A percentile compares a stretch with the other conserved stretches of the same genome.
These are phyloP conservation scores for Pleurozium schreberi DNA, from an alignment of 225 moss, liverwort and hornwort species.

Conservation along the genomic window DNA sequence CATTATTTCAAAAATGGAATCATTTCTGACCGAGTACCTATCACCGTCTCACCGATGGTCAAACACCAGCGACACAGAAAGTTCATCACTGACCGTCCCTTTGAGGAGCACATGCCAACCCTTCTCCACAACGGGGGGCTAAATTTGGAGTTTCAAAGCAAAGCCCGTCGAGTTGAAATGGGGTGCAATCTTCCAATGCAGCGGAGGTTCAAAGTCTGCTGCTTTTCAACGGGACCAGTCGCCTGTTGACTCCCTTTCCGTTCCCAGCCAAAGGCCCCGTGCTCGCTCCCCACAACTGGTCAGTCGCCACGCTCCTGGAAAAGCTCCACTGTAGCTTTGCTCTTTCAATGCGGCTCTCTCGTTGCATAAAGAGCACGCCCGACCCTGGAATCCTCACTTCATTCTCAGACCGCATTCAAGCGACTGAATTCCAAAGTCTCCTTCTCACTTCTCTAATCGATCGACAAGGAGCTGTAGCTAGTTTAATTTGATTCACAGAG, in stretches of 20 bases:
- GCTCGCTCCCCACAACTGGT: neutral
- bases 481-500: neutral
- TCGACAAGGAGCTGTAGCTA: neutral
- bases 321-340: neutral
- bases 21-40: too few species aligned
- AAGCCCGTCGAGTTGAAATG: neutral
- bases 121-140: neutral
- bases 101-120: neutral
- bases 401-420: neutral
- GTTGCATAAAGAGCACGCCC: neutral
- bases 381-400: neutral
- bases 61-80: neutral
- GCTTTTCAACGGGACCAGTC: neutral
- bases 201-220: neutral
- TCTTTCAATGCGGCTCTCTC: neutral
- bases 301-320: neutral
- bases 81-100: neutral
- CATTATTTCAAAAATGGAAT: too few species aligned
- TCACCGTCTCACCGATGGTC: too few species aligned
- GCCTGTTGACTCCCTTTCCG: neutral
- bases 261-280: neutral
- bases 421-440: neutral
- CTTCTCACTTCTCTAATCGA: neutral
- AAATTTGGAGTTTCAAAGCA: neutral
- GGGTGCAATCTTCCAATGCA: neutral